These are phyloP conservation scores for Fusarium incarnatum DNA, from an alignment of 2,329 filamentous ascomycete species.

Conservation along the genomic window DNA sequence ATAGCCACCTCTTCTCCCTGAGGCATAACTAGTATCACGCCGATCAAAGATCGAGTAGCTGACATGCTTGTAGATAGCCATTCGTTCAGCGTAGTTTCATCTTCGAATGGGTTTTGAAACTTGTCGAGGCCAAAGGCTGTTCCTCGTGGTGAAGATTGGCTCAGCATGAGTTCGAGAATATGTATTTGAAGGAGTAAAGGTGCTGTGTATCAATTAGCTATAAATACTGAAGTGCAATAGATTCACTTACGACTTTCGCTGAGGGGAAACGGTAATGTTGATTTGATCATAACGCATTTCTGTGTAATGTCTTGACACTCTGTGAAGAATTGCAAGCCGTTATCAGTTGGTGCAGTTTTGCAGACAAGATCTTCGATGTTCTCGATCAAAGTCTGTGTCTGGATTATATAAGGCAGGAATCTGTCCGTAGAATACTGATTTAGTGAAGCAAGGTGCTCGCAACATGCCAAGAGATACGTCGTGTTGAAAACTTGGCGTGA, in stretches of 20 bases:
- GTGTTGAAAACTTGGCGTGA: slow-evolving; percentile 41
- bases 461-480: slow-evolving; percentile 43
- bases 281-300: slow-evolving; percentile 34
- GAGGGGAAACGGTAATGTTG: slow-evolving; percentile 40
- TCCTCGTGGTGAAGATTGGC: slow-evolving; percentile 43
- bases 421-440: slow-evolving; percentile 40
- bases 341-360: neutral
- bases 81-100: slow-evolving; percentile 29
- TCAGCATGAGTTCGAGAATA: slow-evolving; percentile 46
- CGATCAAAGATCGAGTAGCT: slow-evolving; percentile 42
- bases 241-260: slow-evolving; percentile 50
- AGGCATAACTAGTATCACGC: slow-evolving; percentile 40
- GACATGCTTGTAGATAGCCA: slow-evolving; percentile 49
- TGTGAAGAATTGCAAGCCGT: slow-evolving; percentile 6
- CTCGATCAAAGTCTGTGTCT: slow-evolving; percentile 45
- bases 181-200: slow-evolving; percentile 45
- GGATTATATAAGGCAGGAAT: slow-evolving; percentile 43
- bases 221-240: no score
- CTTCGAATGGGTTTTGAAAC: slow-evolving; percentile 21
- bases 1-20: slow-evolving; percentile 44
- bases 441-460: slow-evolving; percentile 34
- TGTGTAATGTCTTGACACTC: slow-evolving; percentile 24
- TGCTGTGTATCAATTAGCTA: no score
- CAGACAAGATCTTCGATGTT: slow-evolving; percentile 41
- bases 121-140: slow-evolving; percentile 45